Conservation (phyloP, 1,139 yeast genomes). For the Lodderomyces orthopsilosis region DNA sequence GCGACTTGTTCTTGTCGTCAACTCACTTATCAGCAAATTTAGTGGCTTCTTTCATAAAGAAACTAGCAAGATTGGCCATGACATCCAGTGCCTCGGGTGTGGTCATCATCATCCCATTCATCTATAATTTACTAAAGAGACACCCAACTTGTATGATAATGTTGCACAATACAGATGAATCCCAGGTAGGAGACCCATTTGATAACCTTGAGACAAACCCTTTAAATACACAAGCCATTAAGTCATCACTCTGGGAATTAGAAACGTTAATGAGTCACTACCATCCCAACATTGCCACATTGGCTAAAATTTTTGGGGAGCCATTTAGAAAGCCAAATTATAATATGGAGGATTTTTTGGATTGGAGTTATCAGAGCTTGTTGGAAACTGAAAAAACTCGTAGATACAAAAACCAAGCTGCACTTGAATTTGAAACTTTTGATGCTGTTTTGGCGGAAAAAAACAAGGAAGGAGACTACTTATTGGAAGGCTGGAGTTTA, state of each 20-base stretch:
- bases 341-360: constrained; percentile 85
- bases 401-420: constrained; percentile 66
- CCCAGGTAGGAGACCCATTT: constrained; percentile 58
- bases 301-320: constrained; percentile 84
- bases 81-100: constrained; percentile 90
- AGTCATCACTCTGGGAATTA: constrained; percentile 89
- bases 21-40: constrained; percentile 83
- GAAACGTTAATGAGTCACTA: constrained; percentile 82
- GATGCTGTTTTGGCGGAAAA: constrained; percentile 34
- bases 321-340: constrained; percentile 87
- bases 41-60: constrained; percentile 87
- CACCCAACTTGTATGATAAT: constrained; percentile 94
- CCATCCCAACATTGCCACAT: constrained; percentile 92
- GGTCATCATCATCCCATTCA: constrained; percentile 84
- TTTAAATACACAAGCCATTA: constrained; percentile 71
- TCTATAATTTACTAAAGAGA: constrained; percentile 81
- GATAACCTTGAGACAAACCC: constrained; percentile 68
- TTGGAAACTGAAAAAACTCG: constrained; percentile 73
- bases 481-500: constrained; percentile 29
- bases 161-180: constrained; percentile 55
- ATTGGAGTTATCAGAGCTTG: constrained; percentile 79
- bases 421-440: constrained; percentile 73
- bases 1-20: constrained; percentile 82
- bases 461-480: constrained; percentile 9
- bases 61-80: constrained; percentile 69